A percentile compares a stretch with the other conserved stretches of the same genome.
phyloP scores from a whole-genome alignment of 371 early-diverging fungal species.

The Thermomucor indicae-seudaticae region DNA sequence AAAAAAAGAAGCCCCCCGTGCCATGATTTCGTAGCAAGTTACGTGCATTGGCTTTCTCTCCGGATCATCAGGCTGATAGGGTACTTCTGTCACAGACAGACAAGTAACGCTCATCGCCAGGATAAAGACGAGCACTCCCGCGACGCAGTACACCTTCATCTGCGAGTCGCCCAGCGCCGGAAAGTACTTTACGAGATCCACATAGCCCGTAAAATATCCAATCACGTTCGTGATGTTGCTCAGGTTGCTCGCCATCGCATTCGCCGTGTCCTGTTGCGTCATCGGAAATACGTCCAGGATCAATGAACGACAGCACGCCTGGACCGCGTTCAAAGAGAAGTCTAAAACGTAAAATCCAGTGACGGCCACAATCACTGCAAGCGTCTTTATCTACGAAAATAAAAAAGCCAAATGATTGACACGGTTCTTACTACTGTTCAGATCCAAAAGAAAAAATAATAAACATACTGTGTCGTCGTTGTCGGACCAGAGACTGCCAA shows the following conservation, averaged over 20 bases:
- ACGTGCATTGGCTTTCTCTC: neutral
- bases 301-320: conserved; percentile 66
- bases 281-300: conserved; percentile 71
- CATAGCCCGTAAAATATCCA: conserved; percentile 62
- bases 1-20: neutral
- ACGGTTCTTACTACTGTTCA: neutral
- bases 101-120: conserved; percentile 48
- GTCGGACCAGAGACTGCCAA: conserved; percentile 26
- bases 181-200: conserved; percentile 58
- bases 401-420: neutral
- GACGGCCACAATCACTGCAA: conserved; percentile 56
- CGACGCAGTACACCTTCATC: conserved; percentile 58
- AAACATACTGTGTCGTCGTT: conserved; percentile 3
- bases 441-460: neutral
- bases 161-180: conserved; percentile 51
- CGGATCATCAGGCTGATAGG: conserved; percentile 13
- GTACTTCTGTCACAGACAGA: conserved; percentile 44
- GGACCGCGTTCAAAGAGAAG: conserved; percentile 71
- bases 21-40: neutral
- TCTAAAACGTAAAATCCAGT: conserved; percentile 69
- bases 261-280: conserved; percentile 64
- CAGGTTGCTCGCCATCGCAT: conserved; percentile 71
- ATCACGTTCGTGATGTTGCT: conserved; percentile 64
- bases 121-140: conserved; percentile 55
- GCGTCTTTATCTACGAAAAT: conserved; percentile 25